Base-by-base conservation (phyloP, 2,329 filamentous ascomycete genomes). In the Ascochyta lentis region DNA sequence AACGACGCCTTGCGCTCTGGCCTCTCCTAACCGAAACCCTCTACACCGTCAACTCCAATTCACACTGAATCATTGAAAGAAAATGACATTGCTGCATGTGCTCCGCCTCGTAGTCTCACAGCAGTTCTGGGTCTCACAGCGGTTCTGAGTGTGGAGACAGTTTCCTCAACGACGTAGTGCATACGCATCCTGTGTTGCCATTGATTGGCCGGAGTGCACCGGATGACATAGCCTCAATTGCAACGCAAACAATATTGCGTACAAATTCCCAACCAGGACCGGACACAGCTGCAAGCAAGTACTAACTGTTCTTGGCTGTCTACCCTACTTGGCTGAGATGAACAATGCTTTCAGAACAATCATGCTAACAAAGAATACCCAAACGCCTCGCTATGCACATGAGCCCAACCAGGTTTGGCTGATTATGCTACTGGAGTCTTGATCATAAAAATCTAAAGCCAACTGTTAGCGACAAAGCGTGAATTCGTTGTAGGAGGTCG, bases 311-410 rank as follows among this genome's bases (percentile, higher is more conserved):
- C 9, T 44, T 44, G 16, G 13, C 12, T 9, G 16, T 44, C 27
- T 29, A n/a, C 19, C 38, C 39, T 29, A 38, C 23, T 12, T 29
- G 12, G 29, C 7, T 42, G 31, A n/a, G 38, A 29, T 27, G 24
- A 38, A 34, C 6, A 44, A 44, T 22, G 19, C 15, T 31, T 23
- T 22, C 26, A 23, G 22, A 26, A 46, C 41, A 15, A 33, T 42
- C 19, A 46, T 42, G 40, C 48, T 22, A 51, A 49, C 24, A 33
- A 27, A 38, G 40, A 33, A 47, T 22, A 31, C 37, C 57, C 47
- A 60, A 68, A 73, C 71, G 65, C 69, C 68, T 63, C 67, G 70
- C 71, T 73, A 74, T 72, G 68, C 68, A 65, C 42, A 23, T 41
- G 40, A 46, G 47, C 26, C 49, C 16, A 34, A 29, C 27, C 26